These are phyloP conservation scores for Fereydounia khargensis DNA, from an alignment of 1,284 basidiomycete species.

Conservation along the genomic window DNA sequence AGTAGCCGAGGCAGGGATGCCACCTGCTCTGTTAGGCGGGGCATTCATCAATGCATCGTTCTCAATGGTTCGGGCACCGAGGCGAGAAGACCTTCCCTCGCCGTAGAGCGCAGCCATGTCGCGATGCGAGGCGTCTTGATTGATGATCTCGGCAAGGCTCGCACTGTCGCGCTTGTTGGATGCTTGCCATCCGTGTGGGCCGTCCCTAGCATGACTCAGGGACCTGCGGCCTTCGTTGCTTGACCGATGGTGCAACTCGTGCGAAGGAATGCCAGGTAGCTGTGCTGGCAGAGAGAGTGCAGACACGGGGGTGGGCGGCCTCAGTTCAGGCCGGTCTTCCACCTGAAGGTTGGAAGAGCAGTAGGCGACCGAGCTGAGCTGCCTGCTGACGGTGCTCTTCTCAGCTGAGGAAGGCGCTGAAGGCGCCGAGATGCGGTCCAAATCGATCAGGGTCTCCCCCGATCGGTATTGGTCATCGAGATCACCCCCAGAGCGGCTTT, in stretches of 20 bases:
- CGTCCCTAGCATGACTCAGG: too few relatives aligned
- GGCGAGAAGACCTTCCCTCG: slow-evolving; percentile 27
- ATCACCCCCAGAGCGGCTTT: slow-evolving; percentile 8
- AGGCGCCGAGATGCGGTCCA: slow-evolving; percentile 22
- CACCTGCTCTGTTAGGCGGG: too few relatives aligned
- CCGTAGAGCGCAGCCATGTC: slow-evolving; percentile 3
- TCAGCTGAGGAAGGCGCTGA: slow-evolving; percentile 27
- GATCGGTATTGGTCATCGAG: slow-evolving; percentile 15
- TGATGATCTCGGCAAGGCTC: slow-evolving; percentile 3
- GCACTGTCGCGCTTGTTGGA: slow-evolving; percentile 9
- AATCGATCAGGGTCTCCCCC: slow-evolving; percentile 14
- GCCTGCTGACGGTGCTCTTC: slow-evolving; percentile 4
- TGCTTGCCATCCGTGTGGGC: slow-evolving; percentile 3
- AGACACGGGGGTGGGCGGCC: slow-evolving; percentile 4
- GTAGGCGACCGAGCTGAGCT: slow-evolving; percentile 13
- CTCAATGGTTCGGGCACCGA: slow-evolving; percentile 4
- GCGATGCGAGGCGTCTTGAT: slow-evolving; percentile 2
- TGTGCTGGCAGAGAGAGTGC: neutral
- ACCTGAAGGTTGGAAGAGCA: slow-evolving; percentile 33
- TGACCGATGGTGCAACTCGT: neutral
- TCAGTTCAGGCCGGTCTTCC: slow-evolving; percentile 27
- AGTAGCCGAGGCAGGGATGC: too few relatives aligned
- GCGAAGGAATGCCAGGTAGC: neutral
- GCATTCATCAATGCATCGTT: neutral
- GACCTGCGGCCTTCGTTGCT: too few relatives aligned